Base-by-base conservation (phyloP, 2,329 filamentous ascomycete genomes). In the Fusarium sp. region DNA sequence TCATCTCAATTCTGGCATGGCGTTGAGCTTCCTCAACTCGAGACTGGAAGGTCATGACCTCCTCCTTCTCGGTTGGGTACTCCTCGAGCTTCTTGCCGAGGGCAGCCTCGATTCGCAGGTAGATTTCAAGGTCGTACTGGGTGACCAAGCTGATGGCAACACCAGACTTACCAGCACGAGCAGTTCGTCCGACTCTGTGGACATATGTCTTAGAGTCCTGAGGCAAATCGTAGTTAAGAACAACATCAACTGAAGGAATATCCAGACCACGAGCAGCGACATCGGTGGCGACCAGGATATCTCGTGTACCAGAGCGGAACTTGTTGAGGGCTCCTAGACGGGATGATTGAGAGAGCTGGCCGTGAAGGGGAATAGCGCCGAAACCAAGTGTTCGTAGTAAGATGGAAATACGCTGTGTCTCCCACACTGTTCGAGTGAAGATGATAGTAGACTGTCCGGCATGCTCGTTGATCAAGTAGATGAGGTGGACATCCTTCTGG, bases 261-360 rank as follows among this genome's bases (percentile, higher is more conserved):
- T 97, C 94, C 8, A 97, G 85, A 84, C 94, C 95, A 77, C 94
- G 90, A 1, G 94, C 92, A 2, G 94, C 94, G n/a, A 97, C 93
- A 77, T 97, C 94, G 0, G 94, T 97, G 12, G 94, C 94, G 5
- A 97, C 92, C 6, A 99, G 87, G 38, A 99, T 95, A 70, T 97
- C 89, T 41, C 94, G 86, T n/a, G 86, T 88, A 9, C 90, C 89
- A 4, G 91, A 85, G 56, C 91, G 90, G 85, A 99, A 98, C 78
- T 98, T 98, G 77, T 92, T 92, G 10, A 99, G 84, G 0, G 96
- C 92, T 8, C 93, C 94, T 1, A 98, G 83, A 71, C 96, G 93
- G 16, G 92, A 87, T 2, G 92, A 92, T 78, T 99, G 96, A 2
- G 90, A 94, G 51, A 99, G 87, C 76, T 97, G 93, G 10, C 95